Evolutionary conservation across 495 filamentous ascomycete species (phyloP), one percentile per base, ranked within the genome.

Genomic region (Podospora australis): DNA sequence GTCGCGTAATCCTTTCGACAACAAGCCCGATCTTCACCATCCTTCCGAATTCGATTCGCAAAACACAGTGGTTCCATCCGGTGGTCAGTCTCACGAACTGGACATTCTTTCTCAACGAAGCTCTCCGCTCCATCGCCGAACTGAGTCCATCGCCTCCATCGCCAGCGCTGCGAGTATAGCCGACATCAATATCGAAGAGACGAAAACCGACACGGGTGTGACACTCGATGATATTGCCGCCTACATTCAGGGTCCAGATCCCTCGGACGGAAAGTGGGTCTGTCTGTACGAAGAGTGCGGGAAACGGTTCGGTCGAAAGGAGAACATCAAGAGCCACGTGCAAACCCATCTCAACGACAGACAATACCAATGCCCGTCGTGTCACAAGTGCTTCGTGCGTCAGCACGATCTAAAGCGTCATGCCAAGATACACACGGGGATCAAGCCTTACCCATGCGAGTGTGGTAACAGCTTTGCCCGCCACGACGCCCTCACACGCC

Each of bases 391-490:
- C 64, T 98, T 98, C 58, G 94, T 97, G 49, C 82, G 92, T 21
- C 90, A 92, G 52, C 94, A 98, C 62, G 92, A 98, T 60, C 79
- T 97, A 48, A 98, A 97, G 67, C 83, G 92, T 17, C 92, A 98
- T 61, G 82, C 89, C 55, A 96, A 96, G 69, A 97, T 96, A 46
- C 92, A 98, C 67, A 90, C 83, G 16, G 88, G 88, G 29, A 82
- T 90, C 59, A 95, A 96, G 69, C 88, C 92, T 2, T 92, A 95
- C 55, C 82, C 83, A 22, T 98, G 92, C 64, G 76, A 82, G 41
- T 98, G 92, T 64, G 88, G 90, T 38, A 89, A 87, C 57, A 85
- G 81, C 42, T 97, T 97, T 60, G 89, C 90, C 11, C 78, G 92
- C 46, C 90, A 96, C 57, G 92, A 98, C 69, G 92, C 92, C 44